Percentiles rank a stretch among this genome's conserved stretches.
Evolutionary conservation across 2,329 filamentous ascomycete species (phyloP).

Genomic region (Pestalotiopsis sp.): DNA sequence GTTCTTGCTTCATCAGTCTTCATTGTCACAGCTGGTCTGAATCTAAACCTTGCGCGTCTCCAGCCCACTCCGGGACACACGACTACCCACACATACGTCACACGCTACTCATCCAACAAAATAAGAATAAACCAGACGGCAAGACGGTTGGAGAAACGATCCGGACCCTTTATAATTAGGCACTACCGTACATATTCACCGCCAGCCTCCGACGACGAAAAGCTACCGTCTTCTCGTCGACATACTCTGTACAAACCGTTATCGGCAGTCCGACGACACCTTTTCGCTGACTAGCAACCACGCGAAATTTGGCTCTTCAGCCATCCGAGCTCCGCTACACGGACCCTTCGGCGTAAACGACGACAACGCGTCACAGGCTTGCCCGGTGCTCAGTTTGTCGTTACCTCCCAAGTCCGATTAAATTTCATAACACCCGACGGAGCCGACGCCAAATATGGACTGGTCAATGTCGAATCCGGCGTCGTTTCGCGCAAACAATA

Average conservation of each 20-base stretch:
- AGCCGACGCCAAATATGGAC: constrained; percentile 22
- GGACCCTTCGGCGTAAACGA: background rate
- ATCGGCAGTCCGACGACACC: background rate
- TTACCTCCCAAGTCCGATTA: background rate
- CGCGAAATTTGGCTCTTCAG: background rate
- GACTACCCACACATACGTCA: constrained; percentile 1
- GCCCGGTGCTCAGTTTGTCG: too few species aligned
- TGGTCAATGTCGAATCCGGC: constrained; percentile 38
- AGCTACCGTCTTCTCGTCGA: background rate
- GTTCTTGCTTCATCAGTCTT: background rate
- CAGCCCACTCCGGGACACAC: background rate
- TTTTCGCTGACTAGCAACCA: background rate
- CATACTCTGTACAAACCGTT: background rate
- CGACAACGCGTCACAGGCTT: background rate
- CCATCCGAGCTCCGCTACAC: background rate
- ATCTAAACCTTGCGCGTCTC: background rate
- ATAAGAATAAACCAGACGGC: background rate
- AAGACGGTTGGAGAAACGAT: background rate
- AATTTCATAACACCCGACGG: background rate
- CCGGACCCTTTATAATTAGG: background rate
- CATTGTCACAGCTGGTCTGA: background rate
- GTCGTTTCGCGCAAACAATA: constrained; percentile 41
- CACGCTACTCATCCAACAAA: background rate
- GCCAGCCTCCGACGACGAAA: background rate
- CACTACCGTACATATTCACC: background rate